A percentile compares a stretch with the other conserved stretches of the same genome.
Evolutionary conservation across 2,329 filamentous ascomycete species (phyloP).

Genomic region (Cercospora sp.): DNA sequence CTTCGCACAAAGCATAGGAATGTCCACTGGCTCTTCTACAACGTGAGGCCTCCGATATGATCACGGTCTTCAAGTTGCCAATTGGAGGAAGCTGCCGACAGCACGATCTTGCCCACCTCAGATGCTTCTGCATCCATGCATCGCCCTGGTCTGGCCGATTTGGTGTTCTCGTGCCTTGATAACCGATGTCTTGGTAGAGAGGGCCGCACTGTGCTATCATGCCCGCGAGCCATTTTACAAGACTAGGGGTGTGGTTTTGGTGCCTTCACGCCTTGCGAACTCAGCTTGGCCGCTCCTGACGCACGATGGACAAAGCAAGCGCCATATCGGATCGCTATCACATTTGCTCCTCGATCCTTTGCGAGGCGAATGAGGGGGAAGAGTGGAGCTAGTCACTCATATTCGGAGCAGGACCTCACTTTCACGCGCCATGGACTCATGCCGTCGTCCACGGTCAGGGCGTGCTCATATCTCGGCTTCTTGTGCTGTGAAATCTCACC

Average conservation of each 20-base stretch:
- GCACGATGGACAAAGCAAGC: background rate
- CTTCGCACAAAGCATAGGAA: background rate
- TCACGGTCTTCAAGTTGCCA: background rate
- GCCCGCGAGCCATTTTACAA: background rate
- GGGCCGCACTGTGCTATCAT: background rate
- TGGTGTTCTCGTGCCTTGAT: background rate
- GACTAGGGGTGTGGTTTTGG: background rate
- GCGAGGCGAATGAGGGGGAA: no score
- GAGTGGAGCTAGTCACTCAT: background rate
- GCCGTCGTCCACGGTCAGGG: background rate
- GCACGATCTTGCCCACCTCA: background rate
- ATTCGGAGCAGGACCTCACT: background rate
- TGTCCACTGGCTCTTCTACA: background rate
- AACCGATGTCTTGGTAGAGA: background rate
- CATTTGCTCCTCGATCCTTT: background rate
- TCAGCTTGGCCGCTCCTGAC: no score
- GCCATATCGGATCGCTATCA: background rate
- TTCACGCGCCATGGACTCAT: background rate
- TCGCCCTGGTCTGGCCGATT: background rate
- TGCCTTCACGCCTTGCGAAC: no score
- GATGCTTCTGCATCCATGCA: background rate
- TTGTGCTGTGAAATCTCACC: no score
- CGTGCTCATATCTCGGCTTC: no score
- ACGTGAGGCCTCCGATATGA: background rate
- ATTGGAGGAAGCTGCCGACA: background rate